Evolutionary conservation across 139 green algal species (phyloP).

Genomic region (Picochlorum sp.): DNA sequence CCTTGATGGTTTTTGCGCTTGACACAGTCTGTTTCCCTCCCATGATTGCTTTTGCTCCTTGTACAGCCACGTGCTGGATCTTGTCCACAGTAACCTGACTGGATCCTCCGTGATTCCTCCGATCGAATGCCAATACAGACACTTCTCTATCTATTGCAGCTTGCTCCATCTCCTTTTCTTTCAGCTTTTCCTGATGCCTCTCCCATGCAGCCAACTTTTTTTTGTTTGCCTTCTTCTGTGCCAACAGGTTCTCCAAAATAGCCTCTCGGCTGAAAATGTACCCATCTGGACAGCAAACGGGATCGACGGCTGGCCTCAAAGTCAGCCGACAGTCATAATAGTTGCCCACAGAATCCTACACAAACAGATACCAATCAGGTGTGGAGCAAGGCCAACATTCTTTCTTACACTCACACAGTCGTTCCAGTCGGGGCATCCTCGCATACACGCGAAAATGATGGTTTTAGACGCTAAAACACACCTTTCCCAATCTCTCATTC

Average conservation of each 20-base stretch:
- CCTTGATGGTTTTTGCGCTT: slow-evolving; percentile 45
- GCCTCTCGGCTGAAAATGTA: slow-evolving; percentile 75
- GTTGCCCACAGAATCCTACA: slow-evolving; percentile 61
- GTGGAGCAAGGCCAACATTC: no score
- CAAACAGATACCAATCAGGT: slow-evolving; percentile 36
- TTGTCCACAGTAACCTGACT: slow-evolving; percentile 27
- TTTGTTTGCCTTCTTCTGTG: slow-evolving; percentile 83
- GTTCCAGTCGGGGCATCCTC: no score
- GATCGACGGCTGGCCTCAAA: slow-evolving; percentile 70
- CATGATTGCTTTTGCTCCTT: slow-evolving; percentile 40
- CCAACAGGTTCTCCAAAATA: slow-evolving; percentile 76
- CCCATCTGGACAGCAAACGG: slow-evolving; percentile 69
- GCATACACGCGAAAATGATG: no score
- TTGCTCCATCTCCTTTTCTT: slow-evolving; percentile 48
- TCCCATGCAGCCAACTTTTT: slow-evolving; percentile 67
- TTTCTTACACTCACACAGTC: no score
- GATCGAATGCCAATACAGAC: slow-evolving; percentile 74
- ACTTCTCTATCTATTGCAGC: slow-evolving; percentile 49
- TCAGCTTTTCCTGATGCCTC: slow-evolving; percentile 23
- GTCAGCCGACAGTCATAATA: slow-evolving; percentile 84
- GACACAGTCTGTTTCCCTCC: slow-evolving; percentile 32
- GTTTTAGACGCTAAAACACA: slow-evolving; percentile 10
- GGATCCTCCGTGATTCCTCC: slow-evolving; percentile 73
- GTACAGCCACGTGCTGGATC: slow-evolving; percentile 28
- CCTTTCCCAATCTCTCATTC: slow-evolving; percentile 82